Evolutionary conservation across 495 filamentous ascomycete species (phyloP).

Genomic region (Annulohypoxylon bovei): DNA sequence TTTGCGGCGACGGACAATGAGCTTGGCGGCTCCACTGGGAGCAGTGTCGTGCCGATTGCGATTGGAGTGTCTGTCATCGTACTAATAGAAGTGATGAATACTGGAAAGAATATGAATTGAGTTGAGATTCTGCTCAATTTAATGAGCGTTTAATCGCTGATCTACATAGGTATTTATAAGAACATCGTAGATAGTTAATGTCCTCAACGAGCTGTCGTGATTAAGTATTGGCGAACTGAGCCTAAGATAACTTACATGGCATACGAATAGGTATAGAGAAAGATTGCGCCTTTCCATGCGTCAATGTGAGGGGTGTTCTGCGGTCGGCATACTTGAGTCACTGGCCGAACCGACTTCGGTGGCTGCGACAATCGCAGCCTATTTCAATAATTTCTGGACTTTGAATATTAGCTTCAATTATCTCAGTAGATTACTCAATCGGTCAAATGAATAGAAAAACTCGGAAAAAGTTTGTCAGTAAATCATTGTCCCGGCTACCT

Average conservation of each 20-base stretch:
- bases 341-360: constrained; percentile 19
- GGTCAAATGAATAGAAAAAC: not conserved
- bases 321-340: constrained; percentile 23
- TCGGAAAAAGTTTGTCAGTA: not conserved
- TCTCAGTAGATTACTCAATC: not conserved
- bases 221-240: not conserved
- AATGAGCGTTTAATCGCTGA: not conserved
- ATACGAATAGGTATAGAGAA: not conserved
- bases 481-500: not conserved
- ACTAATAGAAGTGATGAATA: not conserved
- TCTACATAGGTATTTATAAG: not conserved
- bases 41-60: not conserved
- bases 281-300: not conserved
- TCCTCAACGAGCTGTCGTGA: not conserved
- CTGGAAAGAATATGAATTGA: not conserved
- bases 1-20: not conserved
- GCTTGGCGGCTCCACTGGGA: constrained; percentile 1
- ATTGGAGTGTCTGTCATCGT: constrained; percentile 26
- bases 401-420: not conserved
- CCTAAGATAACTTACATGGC: not conserved
- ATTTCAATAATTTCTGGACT: not conserved
- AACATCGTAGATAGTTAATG: not conserved
- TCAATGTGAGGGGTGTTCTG: constrained; percentile 18
- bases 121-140: not conserved
- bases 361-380: not conserved